phyloP scores from a whole-genome alignment of 345 rosid species.

The Turnera subulata region DNA sequence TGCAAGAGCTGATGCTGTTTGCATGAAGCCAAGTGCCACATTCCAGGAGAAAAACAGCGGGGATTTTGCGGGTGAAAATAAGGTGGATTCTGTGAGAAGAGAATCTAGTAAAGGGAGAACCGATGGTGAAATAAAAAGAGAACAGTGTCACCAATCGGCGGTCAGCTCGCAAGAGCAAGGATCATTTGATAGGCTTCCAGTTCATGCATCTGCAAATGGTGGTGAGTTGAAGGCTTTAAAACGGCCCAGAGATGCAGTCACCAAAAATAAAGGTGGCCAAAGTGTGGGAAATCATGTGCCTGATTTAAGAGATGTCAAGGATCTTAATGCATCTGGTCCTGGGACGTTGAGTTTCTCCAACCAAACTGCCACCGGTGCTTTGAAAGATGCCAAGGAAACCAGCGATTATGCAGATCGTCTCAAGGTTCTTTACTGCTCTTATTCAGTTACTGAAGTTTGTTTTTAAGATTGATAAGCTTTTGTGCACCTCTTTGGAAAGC shows the following conservation, averaged over 20 bases:
- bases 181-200: slow-evolving; percentile 10
- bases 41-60: slow-evolving; percentile 14
- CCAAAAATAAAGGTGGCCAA: slow-evolving; percentile 23
- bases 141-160: slow-evolving; percentile 8
- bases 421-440: slow-evolving; percentile 39
- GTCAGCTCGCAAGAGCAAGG: slow-evolving; percentile 16
- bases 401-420: slow-evolving; percentile 51
- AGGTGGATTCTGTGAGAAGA: slow-evolving; percentile 17
- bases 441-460: slow-evolving; percentile 1
- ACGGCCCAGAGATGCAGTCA: slow-evolving; percentile 26
- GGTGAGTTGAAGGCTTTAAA: slow-evolving; percentile 26
- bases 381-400: slow-evolving; percentile 56
- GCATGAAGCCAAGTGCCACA: slow-evolving; percentile 14
- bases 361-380: slow-evolving; percentile 35
- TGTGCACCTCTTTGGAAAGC: neutral
- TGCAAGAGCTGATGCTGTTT: slow-evolving; percentile 15
- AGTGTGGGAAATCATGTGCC: slow-evolving; percentile 11
- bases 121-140: slow-evolving; percentile 16
- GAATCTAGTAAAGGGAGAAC: slow-evolving; percentile 18
- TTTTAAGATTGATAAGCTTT: slow-evolving; percentile 11
- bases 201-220: slow-evolving; percentile 33
- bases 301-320: slow-evolving; percentile 26
- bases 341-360: slow-evolving; percentile 33
- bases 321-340: slow-evolving; percentile 26
- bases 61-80: slow-evolving; percentile 22